Evolutionary conservation across 768 basidiomycete species (phyloP), one percentile per base, ranked within the genome.

Genomic region (Lentinula aciculospora): DNA sequence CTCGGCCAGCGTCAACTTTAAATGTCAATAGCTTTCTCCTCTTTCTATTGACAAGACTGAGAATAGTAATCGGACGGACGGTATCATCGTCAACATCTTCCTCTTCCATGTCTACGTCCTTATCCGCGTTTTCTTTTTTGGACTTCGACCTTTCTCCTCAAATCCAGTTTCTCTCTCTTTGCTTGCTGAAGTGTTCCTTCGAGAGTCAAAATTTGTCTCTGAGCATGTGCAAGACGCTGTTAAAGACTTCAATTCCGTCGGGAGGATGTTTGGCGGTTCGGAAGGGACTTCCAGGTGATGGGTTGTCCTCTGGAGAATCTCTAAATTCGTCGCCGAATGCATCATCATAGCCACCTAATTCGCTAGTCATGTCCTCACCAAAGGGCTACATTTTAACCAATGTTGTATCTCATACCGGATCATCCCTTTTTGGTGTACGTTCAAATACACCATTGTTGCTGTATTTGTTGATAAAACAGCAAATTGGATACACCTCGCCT

Each of bases 211-310:
- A 94, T 86, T 65, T 92, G 92, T 59, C 92, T 77, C 68, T 94
- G 91, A 3, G 93, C 89, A 69, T 94, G 92, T 10, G 90, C 88
- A 34, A 94, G 77, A 27, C 86, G 79, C 65, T 92, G 87, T 59
- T 92, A 86, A 94, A 73, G 0, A 85, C 82, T 64, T 94, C 92
- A 39, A 92, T 83, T 69, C 93, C 92, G 66, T 86, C 88, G 67
- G 74, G 84, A 9, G 88, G 89, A 63, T 88, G 89, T 64, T 84
- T 89, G 8, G 85, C 78, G 15, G 86, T 80, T 50, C 88, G 74
- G 77, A 89, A 87, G 2, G 84, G 78, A 55, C 75, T 75, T 9
- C 76, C 75, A 12, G 62, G 61, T 2, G 63, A 45, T 7, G 82
- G 81, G 0, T 84, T 88, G 25, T 77, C 79, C 58, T 89, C 86